Evolutionary conservation across 1,139 yeast species (phyloP).

Genomic region (Suhomyces coccinellae): DNA sequence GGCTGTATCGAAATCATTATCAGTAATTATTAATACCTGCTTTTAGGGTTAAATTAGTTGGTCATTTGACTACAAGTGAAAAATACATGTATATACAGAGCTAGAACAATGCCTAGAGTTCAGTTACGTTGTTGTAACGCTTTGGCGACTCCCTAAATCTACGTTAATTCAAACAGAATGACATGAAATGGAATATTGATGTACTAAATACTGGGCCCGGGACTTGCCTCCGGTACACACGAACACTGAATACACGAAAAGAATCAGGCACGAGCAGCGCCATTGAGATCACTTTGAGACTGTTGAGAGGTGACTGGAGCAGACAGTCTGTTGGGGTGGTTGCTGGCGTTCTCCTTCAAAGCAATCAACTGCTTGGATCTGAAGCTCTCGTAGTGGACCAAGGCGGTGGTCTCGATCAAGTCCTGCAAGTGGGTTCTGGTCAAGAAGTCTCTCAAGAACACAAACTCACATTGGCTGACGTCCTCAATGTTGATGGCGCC

Average conservation of each 20-base stretch:
- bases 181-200: neutral
- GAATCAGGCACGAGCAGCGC: slow-evolving; percentile 13
- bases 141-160: too few relatives aligned
- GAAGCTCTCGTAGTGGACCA: slow-evolving; percentile 88
- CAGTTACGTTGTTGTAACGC: too few relatives aligned
- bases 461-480: slow-evolving; percentile 92
- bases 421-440: slow-evolving; percentile 96
- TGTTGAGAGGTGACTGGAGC: slow-evolving; percentile 11
- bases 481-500: slow-evolving; percentile 92
- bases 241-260: neutral
- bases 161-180: neutral
- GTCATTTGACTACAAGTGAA: too few relatives aligned
- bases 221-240: neutral
- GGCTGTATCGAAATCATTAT: too few relatives aligned
- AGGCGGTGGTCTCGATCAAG: slow-evolving; percentile 87
- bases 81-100: too few relatives aligned
- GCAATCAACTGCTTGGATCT: slow-evolving; percentile 93
- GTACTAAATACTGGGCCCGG: slow-evolving; percentile 2
- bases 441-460: slow-evolving; percentile 87
- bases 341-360: slow-evolving; percentile 79
- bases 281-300: slow-evolving; percentile 9
- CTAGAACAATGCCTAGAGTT: too few relatives aligned
- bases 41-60: too few relatives aligned
- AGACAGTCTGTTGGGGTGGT: slow-evolving; percentile 37
- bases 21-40: too few relatives aligned